A percentile compares a stretch with the other conserved stretches of the same genome.
phyloP scores from a whole-genome alignment of 2,329 filamentous ascomycete species.

The Chaetoscypha palmicola region DNA sequence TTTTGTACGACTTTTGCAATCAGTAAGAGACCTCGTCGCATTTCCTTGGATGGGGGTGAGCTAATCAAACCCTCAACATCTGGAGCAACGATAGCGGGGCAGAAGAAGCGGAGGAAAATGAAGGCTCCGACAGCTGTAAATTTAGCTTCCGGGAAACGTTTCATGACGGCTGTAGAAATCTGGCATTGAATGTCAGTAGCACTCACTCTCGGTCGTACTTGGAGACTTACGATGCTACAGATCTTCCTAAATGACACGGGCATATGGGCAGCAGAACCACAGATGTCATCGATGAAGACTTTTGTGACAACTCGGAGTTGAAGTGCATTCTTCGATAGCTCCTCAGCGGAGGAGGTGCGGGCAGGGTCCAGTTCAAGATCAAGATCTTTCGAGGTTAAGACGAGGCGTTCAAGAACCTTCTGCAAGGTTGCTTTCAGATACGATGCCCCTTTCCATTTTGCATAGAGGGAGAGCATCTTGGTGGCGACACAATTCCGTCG shows the following conservation, averaged over 20 bases:
- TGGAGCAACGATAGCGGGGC: constrained; percentile 63
- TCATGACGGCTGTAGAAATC: constrained; percentile 57
- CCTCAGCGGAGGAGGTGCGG: constrained; percentile 51
- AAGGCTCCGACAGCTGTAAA: constrained; percentile 67
- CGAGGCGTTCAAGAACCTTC: constrained; percentile 58
- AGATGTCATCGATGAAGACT: constrained; percentile 66
- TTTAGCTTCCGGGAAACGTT: constrained; percentile 60
- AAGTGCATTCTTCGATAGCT: constrained; percentile 58
- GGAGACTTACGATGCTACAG: constrained; percentile 51
- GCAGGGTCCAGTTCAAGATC: constrained; percentile 62
- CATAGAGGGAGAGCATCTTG: constrained; percentile 64
- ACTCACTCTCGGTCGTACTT: neutral
- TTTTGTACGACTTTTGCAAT: constrained; percentile 69
- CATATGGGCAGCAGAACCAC: constrained; percentile 53
- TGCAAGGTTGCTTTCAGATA: constrained; percentile 60
- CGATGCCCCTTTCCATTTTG: constrained; percentile 60
- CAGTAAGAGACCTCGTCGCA: constrained; percentile 59
- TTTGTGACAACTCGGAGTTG: constrained; percentile 62
- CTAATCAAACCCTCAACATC: constrained; percentile 60
- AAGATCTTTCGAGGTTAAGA: constrained; percentile 59
- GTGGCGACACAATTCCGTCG: constrained; percentile 65
- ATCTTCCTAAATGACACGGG: constrained; percentile 60
- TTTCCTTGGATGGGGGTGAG: constrained; percentile 56
- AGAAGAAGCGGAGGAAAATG: constrained; percentile 66
- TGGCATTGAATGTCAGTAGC: constrained; percentile 22